Conservation (phyloP, 1,284 basidiomycete genomes). For the Puccinia novopanici region DNA sequence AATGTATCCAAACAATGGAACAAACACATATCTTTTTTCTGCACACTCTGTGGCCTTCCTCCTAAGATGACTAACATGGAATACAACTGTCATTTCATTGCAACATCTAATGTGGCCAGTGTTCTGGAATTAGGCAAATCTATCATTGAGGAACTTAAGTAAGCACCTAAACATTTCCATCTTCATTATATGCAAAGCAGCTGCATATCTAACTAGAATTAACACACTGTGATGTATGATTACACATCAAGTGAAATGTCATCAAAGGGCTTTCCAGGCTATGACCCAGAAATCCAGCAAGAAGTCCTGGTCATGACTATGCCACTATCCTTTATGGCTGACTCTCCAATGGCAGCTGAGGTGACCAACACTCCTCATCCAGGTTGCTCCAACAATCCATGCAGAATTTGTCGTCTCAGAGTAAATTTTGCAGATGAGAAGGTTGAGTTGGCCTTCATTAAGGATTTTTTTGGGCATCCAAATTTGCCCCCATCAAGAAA, state of each 20-base stretch:
- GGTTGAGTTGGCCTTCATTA: too few species aligned
- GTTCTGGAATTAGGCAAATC: conserved; percentile 52
- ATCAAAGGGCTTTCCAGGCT: not conserved
- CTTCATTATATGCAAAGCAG: too few species aligned
- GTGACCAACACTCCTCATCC: not conserved
- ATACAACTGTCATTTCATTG: not conserved
- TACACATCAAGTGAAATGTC: too few species aligned
- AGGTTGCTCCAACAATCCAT: not conserved
- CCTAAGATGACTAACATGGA: conserved; percentile 7
- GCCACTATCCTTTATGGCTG: not conserved
- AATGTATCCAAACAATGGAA: conserved; percentile 21
- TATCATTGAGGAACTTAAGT: too few species aligned
- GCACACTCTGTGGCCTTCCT: not conserved
- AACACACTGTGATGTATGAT: too few species aligned
- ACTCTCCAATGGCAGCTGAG: not conserved
- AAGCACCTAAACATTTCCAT: too few species aligned
- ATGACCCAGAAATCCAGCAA: too few species aligned
- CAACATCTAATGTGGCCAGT: not conserved
- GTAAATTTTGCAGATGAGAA: not conserved
- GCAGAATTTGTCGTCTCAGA: not conserved
- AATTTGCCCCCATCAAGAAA: too few species aligned
- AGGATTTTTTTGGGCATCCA: too few species aligned
- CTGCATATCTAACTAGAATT: too few species aligned
- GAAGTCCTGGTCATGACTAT: not conserved
- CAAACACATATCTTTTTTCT: conserved; percentile 22